Percentiles rank a stretch among this genome's conserved stretches.
Conservation (phyloP, 768 basidiomycete species). For the Lentinula aciculospora region DNA sequence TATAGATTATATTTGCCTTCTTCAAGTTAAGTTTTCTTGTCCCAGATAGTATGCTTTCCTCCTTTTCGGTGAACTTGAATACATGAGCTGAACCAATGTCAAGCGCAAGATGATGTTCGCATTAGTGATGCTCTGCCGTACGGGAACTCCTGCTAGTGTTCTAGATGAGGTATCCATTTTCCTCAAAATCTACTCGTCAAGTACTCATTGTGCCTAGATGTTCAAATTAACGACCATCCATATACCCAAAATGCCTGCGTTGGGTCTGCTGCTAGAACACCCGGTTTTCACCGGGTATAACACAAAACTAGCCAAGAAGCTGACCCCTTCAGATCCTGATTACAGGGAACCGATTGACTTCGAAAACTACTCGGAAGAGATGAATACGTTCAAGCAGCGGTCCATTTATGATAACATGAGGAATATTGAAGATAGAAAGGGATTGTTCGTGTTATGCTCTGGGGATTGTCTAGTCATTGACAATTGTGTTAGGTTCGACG, state of each 20-base stretch:
- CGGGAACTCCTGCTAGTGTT: slow-evolving; percentile 65
- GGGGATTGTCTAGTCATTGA: not conserved
- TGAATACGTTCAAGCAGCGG: slow-evolving; percentile 78
- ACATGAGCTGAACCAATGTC: slow-evolving; percentile 10
- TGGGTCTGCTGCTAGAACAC: slow-evolving; percentile 88
- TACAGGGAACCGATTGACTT: slow-evolving; percentile 74
- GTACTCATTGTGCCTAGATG: slow-evolving; percentile 36
- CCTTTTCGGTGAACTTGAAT: slow-evolving; percentile 5
- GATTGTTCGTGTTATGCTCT: slow-evolving; percentile 49
- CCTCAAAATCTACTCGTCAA: not conserved
- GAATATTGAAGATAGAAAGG: slow-evolving; percentile 70
- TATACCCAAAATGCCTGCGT: slow-evolving; percentile 92
- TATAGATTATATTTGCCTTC: not conserved
- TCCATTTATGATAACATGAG: slow-evolving; percentile 88
- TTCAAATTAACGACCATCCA: slow-evolving; percentile 75
- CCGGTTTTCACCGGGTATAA: slow-evolving; percentile 82
- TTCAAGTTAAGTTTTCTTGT: not conserved
- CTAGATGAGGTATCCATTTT: slow-evolving; percentile 58
- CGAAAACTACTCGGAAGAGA: slow-evolving; percentile 54
- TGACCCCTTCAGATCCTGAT: slow-evolving; percentile 49
- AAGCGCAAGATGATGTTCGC: slow-evolving; percentile 97
- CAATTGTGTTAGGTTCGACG: slow-evolving; percentile 58
- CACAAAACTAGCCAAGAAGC: slow-evolving; percentile 42
- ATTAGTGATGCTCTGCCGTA: slow-evolving; percentile 74
- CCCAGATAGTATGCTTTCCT: slow-evolving; percentile 41